Conservation (phyloP, 2,329 filamentous ascomycete species). For the Colletotrichum sp. region DNA sequence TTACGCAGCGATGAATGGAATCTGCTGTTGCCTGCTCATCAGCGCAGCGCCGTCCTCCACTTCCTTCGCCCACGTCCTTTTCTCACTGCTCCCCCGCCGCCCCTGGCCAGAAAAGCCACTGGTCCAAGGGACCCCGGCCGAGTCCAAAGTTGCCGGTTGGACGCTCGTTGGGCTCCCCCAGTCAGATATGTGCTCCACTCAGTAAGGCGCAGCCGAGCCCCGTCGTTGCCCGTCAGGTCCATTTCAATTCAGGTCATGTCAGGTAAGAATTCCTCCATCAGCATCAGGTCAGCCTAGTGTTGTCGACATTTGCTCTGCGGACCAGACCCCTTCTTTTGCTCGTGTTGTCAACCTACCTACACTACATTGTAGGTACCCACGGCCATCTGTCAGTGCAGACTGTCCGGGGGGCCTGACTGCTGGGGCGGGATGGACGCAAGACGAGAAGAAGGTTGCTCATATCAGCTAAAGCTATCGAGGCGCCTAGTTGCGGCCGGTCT, state of each 20-base stretch:
- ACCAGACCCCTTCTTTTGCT: not conserved
- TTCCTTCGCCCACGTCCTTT: not conserved
- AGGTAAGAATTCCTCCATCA: not conserved
- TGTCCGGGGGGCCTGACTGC: not conserved
- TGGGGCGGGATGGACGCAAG: not conserved
- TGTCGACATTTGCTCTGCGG: not conserved
- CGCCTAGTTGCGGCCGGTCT: conserved; percentile 2
- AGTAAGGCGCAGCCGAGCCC: conserved; percentile 16
- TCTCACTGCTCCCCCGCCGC: not conserved
- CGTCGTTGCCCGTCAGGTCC: not conserved
- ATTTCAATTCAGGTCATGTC: conserved; percentile 5
- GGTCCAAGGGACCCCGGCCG: not conserved
- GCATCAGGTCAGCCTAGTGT: not conserved
- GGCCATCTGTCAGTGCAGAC: not conserved
- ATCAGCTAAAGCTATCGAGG: not conserved
- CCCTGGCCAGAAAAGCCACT: not conserved
- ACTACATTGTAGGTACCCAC: not conserved
- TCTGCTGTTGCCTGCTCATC: not conserved
- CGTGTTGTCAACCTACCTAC: not conserved
- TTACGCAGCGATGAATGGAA: not conserved
- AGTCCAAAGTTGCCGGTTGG: conserved; percentile 9
- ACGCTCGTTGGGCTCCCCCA: not conserved
- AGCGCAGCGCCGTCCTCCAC: not conserved
- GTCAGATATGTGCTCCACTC: conserved; percentile 4
- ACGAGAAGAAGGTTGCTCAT: not conserved